Evolutionary conservation across 176 grass and related monocot species (phyloP), one percentile per base, ranked within the genome.

Genomic region (Triticum aestivum): DNA sequence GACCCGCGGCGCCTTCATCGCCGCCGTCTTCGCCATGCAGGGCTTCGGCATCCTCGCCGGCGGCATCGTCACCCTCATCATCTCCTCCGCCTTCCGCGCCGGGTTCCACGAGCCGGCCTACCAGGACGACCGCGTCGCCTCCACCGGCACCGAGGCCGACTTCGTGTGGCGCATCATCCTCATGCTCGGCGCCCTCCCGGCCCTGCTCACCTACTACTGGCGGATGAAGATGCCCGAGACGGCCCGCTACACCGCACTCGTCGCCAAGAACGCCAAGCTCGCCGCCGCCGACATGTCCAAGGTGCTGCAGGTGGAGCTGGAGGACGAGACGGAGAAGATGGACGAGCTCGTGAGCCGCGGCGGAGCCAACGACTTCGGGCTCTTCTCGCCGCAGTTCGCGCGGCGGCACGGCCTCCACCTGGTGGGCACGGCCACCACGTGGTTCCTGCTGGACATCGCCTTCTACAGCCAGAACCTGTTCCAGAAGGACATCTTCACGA

Each of bases 181-280:
- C 79, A 92, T 94, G 86, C 83, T 97, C n/a, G 94, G 94, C 42
- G 65, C 90, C 0, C 0, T 30, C 0, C 94, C 92, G 1, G 92
- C 94, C 3, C 21, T 77, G 58, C 64, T 92, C 15, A 97, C 94
- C 37, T 94, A 87, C 86, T 94, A 97, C 88, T 92, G 92, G 92
- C 81, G 92, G 69, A 90, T 88, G 86, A 86, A 90, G 89, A 97
- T 97, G 94, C 94, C 92, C 11, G 94, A 97, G 83, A 97, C 94
- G 21, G 92, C 90, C n/a, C 76, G 94, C 1, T 97, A 97, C 90
- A 94, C 94, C 0, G 94, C 94, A 1, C 94, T 97, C 0, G 79
- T 97, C 5, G 90, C 90, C 69, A 83, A 65, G 73, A 87, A 97
- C 88, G 82, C 94, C 17, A 94, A 97, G 84, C 84, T 89, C 78